Percentiles rank a stretch among this genome's conserved stretches.
phyloP scores from a whole-genome alignment of 495 filamentous ascomycete species.

The Xylaria flabelliformis region DNA sequence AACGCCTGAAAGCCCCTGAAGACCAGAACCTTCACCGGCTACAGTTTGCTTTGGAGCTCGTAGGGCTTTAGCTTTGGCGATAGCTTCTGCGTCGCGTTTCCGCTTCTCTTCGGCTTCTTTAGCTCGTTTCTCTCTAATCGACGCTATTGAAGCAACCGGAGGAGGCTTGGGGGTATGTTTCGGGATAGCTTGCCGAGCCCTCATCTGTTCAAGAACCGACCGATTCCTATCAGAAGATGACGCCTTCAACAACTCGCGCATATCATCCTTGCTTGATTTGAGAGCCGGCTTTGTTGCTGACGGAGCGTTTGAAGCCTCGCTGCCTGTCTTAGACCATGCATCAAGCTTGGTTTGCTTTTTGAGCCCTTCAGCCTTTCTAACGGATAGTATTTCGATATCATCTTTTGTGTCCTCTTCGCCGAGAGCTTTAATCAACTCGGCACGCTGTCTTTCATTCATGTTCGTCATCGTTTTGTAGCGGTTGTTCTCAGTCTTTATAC shows the following conservation, averaged over 20 bases:
- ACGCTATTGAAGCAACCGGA: slow-evolving; percentile 43
- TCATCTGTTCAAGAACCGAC: slow-evolving; percentile 48
- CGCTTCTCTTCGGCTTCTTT: slow-evolving; percentile 76
- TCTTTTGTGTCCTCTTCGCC: slow-evolving; percentile 72
- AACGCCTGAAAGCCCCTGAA: slow-evolving; percentile 72
- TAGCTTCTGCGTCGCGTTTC: slow-evolving; percentile 69
- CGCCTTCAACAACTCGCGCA: slow-evolving; percentile 48
- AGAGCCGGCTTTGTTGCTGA: slow-evolving; percentile 27
- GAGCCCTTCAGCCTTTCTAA: slow-evolving; percentile 51
- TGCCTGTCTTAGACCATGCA: slow-evolving; percentile 55
- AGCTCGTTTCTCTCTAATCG: slow-evolving; percentile 72
- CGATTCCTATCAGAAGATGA: slow-evolving; percentile 44
- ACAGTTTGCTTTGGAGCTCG: slow-evolving; percentile 63
- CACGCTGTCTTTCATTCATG: slow-evolving; percentile 75
- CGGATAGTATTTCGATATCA: slow-evolving; percentile 50
- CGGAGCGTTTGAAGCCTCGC: slow-evolving; percentile 39
- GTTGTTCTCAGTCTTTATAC: slow-evolving; percentile 39
- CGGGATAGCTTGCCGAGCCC: slow-evolving; percentile 35
- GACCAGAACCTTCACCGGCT: slow-evolving; percentile 76
- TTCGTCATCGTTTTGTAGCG: slow-evolving; percentile 70
- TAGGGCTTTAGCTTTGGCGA: slow-evolving; percentile 69
- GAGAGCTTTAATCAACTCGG: slow-evolving; percentile 78
- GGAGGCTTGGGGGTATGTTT: slow-evolving; percentile 46
- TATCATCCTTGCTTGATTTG: slow-evolving; percentile 38
- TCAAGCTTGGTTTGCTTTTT: slow-evolving; percentile 74